Conservation (phyloP, 805 yeast genomes). For the Schizosaccharomyces octosporus region DNA sequence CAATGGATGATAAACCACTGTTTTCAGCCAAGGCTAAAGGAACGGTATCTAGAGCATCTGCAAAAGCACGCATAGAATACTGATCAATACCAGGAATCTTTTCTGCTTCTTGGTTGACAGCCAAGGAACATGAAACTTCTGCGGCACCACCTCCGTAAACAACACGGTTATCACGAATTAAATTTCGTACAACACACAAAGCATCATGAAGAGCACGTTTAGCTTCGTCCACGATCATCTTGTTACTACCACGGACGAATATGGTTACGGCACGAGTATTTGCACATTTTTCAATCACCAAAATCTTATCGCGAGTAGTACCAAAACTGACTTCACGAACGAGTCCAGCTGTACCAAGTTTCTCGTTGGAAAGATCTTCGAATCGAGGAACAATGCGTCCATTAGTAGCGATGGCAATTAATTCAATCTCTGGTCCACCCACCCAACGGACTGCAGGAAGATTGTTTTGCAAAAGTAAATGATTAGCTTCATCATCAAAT, state of each 20-base stretch:
- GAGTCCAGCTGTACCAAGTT: constrained; percentile 69
- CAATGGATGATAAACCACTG: constrained; percentile 86
- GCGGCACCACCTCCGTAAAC: constrained; percentile 99
- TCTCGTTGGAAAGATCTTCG: constrained; percentile 61
- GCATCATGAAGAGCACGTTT: constrained; percentile 91
- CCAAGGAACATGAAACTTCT: constrained; percentile 78
- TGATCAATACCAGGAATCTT: constrained; percentile 86
- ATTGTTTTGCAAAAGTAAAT: constrained; percentile 60
- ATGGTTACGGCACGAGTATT: constrained; percentile 77
- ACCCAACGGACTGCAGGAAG: constrained; percentile 97
- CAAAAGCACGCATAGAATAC: constrained; percentile 88
- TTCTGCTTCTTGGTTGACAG: constrained; percentile 78
- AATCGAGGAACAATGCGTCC: constrained; percentile 94
- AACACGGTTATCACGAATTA: constrained; percentile 71
- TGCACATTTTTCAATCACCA: constrained; percentile 73
- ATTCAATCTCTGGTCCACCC: constrained; percentile 87
- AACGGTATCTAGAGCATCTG: constrained; percentile 69
- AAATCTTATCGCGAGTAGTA: constrained; percentile 87
- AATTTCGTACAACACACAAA: constrained; percentile 86
- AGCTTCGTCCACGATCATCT: constrained; percentile 94
- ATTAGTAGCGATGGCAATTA: constrained; percentile 88
- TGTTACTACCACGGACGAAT: constrained; percentile 83
- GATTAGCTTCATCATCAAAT: constrained; percentile 95
- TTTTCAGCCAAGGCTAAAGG: constrained; percentile 93
- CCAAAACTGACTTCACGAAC: constrained; percentile 83